phyloP scores from a whole-genome alignment of 768 basidiomycete genomes.

The Xerocomus potaroensis region DNA sequence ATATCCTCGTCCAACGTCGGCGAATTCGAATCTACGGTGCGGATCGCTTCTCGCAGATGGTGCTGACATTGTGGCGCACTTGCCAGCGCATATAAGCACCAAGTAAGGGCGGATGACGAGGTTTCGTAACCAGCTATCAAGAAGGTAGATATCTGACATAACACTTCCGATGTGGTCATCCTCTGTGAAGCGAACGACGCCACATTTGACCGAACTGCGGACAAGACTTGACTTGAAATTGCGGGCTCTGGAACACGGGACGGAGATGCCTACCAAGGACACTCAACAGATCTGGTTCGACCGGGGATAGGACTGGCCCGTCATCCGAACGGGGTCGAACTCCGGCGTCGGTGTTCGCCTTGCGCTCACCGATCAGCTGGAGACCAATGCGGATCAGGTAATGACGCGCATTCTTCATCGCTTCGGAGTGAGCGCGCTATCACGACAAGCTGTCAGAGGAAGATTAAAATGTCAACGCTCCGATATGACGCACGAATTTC shows the following conservation, averaged over 20 bases:
- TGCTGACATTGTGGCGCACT: constrained; percentile 43
- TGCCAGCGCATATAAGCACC: constrained; percentile 58
- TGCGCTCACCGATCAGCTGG: constrained; percentile 49
- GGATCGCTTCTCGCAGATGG: constrained; percentile 44
- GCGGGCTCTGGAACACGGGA: neutral
- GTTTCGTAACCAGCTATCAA: constrained; percentile 66
- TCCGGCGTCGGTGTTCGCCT: constrained; percentile 34
- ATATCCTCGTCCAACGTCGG: constrained; percentile 28
- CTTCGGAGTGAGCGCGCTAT: constrained; percentile 44
- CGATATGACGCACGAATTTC: constrained; percentile 38
- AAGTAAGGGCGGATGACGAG: constrained; percentile 52
- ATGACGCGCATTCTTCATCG: constrained; percentile 39
- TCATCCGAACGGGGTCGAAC: constrained; percentile 11
- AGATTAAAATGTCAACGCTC: constrained; percentile 1
- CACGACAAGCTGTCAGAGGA: constrained; percentile 5
- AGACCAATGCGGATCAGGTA: constrained; percentile 53
- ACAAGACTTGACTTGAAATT: constrained; percentile 1
- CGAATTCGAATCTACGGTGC: constrained; percentile 21
- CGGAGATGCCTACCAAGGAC: constrained; percentile 41
- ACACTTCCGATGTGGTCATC: constrained; percentile 54
- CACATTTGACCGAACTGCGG: constrained; percentile 57
- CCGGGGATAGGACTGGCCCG: constrained; percentile 13
- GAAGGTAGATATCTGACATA: constrained; percentile 63
- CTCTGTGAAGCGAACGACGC: constrained; percentile 39
- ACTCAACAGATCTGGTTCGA: constrained; percentile 45